Base-by-base conservation (phyloP, 140 eudicot species). In the Oenanthe javanica region DNA sequence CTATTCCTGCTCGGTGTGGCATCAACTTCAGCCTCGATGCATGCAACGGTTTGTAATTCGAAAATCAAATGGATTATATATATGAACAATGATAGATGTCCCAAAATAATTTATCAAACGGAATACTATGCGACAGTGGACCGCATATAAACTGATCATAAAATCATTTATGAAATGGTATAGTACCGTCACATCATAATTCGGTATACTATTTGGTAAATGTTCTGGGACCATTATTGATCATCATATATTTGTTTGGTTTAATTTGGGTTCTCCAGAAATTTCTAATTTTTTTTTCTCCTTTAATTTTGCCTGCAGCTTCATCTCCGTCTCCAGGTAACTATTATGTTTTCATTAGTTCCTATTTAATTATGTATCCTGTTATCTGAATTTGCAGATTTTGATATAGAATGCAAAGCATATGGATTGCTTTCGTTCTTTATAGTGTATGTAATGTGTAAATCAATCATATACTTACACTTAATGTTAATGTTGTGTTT, bases 1-100 rank as follows among this genome's bases (percentile, higher is more conserved):
- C 12, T 13, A 89, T 91, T 57, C 90, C 94, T 27, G 69, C 9
- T 3, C 42, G 47, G 75, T 91, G 97, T 27, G 86, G 78, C 21
- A 72, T 91, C 57, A 0, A 86, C 5, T 49, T 74, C 48, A 89
- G 85, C 47, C 21, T 47, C 79, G 85, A 76, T 71, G 85, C 82
- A 77, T 90, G 89, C 82, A 77, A 8, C 3, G 81, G 85, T 77
- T 61, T 25, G 64, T 59, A 46, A n/a, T 25, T 16, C 4, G 6
- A 5, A n/a, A 38, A 8, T 0, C 45, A 42, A 42, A 42, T 42
- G 45, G 45, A 42, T 42, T 18, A 27, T 42, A 42, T 42, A 2
- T 42, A 42, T 4, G 45, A 42, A 42, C 45, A 42, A 42, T 42
- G 45, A 42, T 42, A 42, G 45, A 42, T 42, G 45, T 42, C 45